These are phyloP conservation scores for Trichosporon sp. DNA, from an alignment of 1,284 basidiomycete genomes.

Conservation along the genomic window DNA sequence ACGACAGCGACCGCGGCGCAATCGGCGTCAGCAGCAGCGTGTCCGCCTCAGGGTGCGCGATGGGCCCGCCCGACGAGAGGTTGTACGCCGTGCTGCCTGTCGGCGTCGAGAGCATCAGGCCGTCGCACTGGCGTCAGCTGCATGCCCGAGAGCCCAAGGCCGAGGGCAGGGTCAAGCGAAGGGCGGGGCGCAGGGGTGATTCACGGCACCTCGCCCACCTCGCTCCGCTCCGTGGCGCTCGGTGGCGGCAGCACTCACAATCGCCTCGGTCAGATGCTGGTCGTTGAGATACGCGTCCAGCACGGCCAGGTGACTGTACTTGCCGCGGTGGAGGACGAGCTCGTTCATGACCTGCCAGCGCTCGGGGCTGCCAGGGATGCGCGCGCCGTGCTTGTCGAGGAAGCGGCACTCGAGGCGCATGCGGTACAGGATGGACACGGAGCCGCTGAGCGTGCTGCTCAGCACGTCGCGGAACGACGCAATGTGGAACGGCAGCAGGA, in stretches of 20 bases:
- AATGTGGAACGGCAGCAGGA: constrained; percentile 79
- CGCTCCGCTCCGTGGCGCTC: no score
- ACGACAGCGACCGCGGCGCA: constrained; percentile 85
- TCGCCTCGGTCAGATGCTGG: constrained; percentile 88
- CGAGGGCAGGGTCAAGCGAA: no score
- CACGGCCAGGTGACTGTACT: constrained; percentile 83
- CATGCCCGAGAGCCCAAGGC: no score
- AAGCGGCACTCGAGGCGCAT: constrained; percentile 82
- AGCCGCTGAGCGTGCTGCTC: constrained; percentile 58
- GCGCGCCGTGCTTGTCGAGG: constrained; percentile 58
- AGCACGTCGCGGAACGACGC: constrained; percentile 60
- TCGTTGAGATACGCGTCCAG: constrained; percentile 92
- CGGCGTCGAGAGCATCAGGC: constrained; percentile 91
- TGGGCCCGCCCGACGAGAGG: constrained; percentile 89
- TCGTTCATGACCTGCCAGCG: constrained; percentile 98
- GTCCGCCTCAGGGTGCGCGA: constrained; percentile 87
- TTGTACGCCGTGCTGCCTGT: constrained; percentile 97
- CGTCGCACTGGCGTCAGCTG: constrained; percentile 67
- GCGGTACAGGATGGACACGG: constrained; percentile 63
- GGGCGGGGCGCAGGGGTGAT: no score
- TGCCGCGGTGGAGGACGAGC: constrained; percentile 82
- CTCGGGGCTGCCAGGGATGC: constrained; percentile 52
- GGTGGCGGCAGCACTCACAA: constrained; percentile 58
- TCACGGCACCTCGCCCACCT: no score
- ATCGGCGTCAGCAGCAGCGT: constrained; percentile 90